A percentile compares a stretch with the other conserved stretches of the same genome.
Conservation (phyloP, 2,329 filamentous ascomycete species). For the Alternaria ethzedia region DNA sequence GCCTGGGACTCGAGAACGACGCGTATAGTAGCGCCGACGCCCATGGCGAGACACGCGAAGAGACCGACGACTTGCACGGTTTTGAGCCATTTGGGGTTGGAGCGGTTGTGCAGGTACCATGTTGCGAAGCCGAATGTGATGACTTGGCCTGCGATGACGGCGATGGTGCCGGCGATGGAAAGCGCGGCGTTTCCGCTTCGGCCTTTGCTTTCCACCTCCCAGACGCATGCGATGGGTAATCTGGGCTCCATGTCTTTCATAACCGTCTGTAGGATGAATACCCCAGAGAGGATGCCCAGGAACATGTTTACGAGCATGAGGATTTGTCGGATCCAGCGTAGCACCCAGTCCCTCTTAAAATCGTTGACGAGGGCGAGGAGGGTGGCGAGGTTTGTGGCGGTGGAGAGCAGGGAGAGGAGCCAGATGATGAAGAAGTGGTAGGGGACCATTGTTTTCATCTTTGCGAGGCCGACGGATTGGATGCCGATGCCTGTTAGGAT, state of each 20-base stretch:
- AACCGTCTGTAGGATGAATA: constrained; percentile 64
- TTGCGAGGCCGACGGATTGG: constrained; percentile 67
- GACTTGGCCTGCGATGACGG: constrained; percentile 65
- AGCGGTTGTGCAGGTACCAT: constrained; percentile 68
- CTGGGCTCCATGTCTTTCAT: constrained; percentile 59
- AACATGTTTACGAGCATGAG: constrained; percentile 71
- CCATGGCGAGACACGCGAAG: constrained; percentile 59
- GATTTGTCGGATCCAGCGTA: constrained; percentile 69
- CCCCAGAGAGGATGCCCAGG: constrained; percentile 62
- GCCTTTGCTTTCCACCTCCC: constrained; percentile 53
- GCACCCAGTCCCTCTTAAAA: constrained; percentile 70
- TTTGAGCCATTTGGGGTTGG: constrained; percentile 61
- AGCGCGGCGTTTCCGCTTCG: constrained; percentile 52
- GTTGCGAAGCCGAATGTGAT: constrained; percentile 66
- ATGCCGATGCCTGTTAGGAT: constrained; percentile 74
- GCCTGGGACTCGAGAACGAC: constrained; percentile 66
- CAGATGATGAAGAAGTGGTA: constrained; percentile 77
- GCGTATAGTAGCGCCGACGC: constrained; percentile 64
- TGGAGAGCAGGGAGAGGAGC: constrained; percentile 70
- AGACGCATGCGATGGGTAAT: constrained; percentile 68
- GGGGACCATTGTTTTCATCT: constrained; percentile 64
- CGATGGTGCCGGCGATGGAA: constrained; percentile 66
- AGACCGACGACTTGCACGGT: constrained; percentile 61
- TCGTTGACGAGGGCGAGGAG: constrained; percentile 70
- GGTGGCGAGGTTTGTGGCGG: constrained; percentile 69